Base-by-base conservation (phyloP, 2,329 filamentous ascomycete species). In the Niveomyces coronatus region DNA sequence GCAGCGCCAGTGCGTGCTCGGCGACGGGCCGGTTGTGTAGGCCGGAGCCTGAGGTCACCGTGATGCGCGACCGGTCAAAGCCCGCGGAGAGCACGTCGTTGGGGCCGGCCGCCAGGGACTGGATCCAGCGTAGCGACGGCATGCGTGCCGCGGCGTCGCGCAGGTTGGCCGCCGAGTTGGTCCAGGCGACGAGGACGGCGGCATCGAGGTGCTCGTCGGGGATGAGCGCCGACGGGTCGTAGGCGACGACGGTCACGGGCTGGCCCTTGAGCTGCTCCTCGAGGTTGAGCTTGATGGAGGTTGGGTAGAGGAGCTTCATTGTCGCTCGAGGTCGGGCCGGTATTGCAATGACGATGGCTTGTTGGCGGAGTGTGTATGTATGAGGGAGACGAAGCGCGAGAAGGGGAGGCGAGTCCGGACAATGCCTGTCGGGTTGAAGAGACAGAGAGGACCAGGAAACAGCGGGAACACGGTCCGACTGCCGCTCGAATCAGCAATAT, bases 251-350 rank as follows among this genome's bases (percentile, higher is more conserved):
- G 14, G 30, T 32, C 14, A 37, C 9, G 19, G 19, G 15, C 23
- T 37, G 29, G 22, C 29, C 29, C 3, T 28, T 18, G 18, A 41
- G 39, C 14, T 33, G 16, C 9, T 31, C 23, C 44, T 64, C 45
- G 42, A 67, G 49, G 60, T 79, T 67, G 54, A 80, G 67, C 37
- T 61, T 62, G 44, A 80, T 65, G 3, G 75, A 79, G 39, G 72
- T 79, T 35, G 76, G 76, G 61, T 80, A 79, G 46, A 80, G 73
- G 47, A 81, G 71, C 62, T 81, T 81, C 74, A 75, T 74, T 36
- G 39, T 60, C 49, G 34, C 17, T n/a, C n/a, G n/a, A n/a, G n/a
- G n/a, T n/a, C n/a, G n/a, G n/a, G n/a, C n/a, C n/a, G n/a, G n/a
- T n/a, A n/a, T n/a, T 32, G 38, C 10, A n/a, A 18, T 32, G 37